phyloP scores from a whole-genome alignment of 768 basidiomycete genomes.

The Macrocybe gigantea region DNA sequence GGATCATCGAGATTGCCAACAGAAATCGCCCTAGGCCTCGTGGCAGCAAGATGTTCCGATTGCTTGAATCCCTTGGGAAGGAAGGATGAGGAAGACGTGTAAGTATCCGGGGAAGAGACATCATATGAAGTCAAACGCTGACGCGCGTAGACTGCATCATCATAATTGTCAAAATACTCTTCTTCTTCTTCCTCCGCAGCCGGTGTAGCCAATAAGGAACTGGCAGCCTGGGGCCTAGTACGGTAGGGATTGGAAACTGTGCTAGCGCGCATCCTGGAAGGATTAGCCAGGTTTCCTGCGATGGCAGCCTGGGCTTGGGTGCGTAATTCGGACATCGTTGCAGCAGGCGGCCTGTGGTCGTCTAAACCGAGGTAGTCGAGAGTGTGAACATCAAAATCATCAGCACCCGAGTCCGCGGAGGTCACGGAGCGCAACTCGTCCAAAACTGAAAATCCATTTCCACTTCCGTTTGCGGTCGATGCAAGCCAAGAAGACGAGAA shows the following conservation, averaged over 20 bases:
- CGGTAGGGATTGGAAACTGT: constrained; percentile 95
- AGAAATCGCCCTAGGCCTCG: constrained; percentile 78
- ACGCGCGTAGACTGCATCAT: constrained; percentile 42
- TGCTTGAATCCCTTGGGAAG: constrained; percentile 72
- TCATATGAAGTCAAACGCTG: constrained; percentile 65
- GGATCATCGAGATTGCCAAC: constrained; percentile 86
- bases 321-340: constrained; percentile 83
- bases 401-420: constrained; percentile 73
- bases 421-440: constrained; percentile 80
- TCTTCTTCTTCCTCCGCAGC: constrained; percentile 77
- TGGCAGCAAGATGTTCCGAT: constrained; percentile 57
- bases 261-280: constrained; percentile 77
- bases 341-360: constrained; percentile 70
- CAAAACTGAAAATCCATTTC: constrained; percentile 56
- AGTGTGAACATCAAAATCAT: constrained; percentile 90
- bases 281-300: constrained; percentile 74
- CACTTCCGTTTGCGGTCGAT: constrained; percentile 49
- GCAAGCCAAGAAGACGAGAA: constrained; percentile 86
- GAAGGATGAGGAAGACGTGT: constrained; percentile 51
- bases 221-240: constrained; percentile 49
- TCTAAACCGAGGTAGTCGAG: constrained; percentile 96
- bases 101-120: constrained; percentile 40
- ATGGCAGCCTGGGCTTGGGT: constrained; percentile 89
- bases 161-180: constrained; percentile 60
- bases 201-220: constrained; percentile 59